Evolutionary conservation across 2,329 filamentous ascomycete species (phyloP).

Genomic region (Claviceps monticola): DNA sequence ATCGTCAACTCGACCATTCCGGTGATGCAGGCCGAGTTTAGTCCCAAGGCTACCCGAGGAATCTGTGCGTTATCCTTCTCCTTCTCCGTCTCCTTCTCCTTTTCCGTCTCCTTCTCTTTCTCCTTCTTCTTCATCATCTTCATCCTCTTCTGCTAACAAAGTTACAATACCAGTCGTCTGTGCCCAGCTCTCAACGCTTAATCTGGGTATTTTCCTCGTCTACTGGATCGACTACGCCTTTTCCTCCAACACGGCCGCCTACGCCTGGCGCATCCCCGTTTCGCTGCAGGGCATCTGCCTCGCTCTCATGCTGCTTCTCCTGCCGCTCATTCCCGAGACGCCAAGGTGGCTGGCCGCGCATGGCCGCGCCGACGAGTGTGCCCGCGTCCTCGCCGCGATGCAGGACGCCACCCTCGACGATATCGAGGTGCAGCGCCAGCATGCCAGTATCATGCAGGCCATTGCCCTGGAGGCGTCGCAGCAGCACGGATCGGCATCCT

Average conservation of each 20-base stretch:
- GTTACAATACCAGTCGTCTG: conserved; percentile 22
- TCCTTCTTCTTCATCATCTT: background rate
- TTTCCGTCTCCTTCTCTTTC: no score
- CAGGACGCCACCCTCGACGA: background rate
- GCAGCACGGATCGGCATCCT: conserved; percentile 6
- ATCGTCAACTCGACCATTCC: conserved; percentile 2
- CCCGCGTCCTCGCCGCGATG: conserved; percentile 15
- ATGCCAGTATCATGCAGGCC: background rate
- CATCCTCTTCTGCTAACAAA: background rate
- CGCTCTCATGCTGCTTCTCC: conserved; percentile 23
- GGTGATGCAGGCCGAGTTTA: conserved; percentile 30
- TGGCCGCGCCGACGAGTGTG: conserved; percentile 21
- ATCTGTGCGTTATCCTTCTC: conserved; percentile 11
- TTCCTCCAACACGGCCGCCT: conserved; percentile 16
- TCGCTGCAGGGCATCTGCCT: conserved; percentile 27
- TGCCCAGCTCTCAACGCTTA: conserved; percentile 32
- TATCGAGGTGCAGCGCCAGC: background rate
- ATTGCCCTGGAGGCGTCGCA: background rate
- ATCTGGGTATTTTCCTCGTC: conserved; percentile 29
- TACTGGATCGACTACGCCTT: conserved; percentile 34
- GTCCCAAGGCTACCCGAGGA: conserved; percentile 24
- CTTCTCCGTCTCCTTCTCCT: background rate
- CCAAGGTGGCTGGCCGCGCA: conserved; percentile 29
- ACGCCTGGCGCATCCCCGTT: conserved; percentile 27
- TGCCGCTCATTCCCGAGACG: conserved; percentile 27